Evolutionary conservation across 2,329 filamentous ascomycete genomes (phyloP).

Genomic region (Elsinoe fawcettii): DNA sequence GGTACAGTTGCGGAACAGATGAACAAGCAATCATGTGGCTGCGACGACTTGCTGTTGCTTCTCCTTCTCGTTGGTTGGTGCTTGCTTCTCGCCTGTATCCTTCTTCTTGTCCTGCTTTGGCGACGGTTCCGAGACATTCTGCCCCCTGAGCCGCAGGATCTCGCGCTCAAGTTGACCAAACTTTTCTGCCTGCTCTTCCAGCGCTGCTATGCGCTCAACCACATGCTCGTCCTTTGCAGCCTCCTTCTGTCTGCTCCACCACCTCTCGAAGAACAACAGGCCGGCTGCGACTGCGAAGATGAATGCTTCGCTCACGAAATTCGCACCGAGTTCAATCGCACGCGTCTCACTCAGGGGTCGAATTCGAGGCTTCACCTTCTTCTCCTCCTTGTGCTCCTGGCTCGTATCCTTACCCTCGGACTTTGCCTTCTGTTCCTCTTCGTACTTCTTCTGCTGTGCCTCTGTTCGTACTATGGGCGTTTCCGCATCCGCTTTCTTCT

Average conservation of each 20-base stretch:
- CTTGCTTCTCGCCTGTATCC: constrained; percentile 22
- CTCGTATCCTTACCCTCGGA: constrained; percentile 27
- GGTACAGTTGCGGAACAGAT: constrained; percentile 12
- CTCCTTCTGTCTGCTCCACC: constrained; percentile 54
- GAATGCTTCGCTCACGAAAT: constrained; percentile 61
- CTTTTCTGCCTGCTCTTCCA: constrained; percentile 38
- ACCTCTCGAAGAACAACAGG: constrained; percentile 56
- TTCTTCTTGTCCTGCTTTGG: constrained; percentile 30
- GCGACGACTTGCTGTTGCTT: constrained; percentile 19
- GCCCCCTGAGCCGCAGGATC: constrained; percentile 31
- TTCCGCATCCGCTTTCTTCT: constrained; percentile 40
- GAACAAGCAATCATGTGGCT: neutral
- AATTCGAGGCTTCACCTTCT: constrained; percentile 46
- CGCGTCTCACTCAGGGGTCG: constrained; percentile 58
- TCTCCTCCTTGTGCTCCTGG: constrained; percentile 40
- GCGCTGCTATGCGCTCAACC: constrained; percentile 49
- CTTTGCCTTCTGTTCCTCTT: constrained; percentile 37
- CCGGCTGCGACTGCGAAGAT: constrained; percentile 57
- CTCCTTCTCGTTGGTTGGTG: constrained; percentile 16
- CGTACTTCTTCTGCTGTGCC: constrained; percentile 48
- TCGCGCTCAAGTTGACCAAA: constrained; percentile 22
- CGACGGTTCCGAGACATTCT: constrained; percentile 28
- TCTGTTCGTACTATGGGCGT: constrained; percentile 56
- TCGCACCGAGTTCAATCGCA: constrained; percentile 61
- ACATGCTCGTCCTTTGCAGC: constrained; percentile 53